Evolutionary conservation across 140 eudicot genomes (phyloP).

Genomic region (Erigeron philadelphicus): DNA sequence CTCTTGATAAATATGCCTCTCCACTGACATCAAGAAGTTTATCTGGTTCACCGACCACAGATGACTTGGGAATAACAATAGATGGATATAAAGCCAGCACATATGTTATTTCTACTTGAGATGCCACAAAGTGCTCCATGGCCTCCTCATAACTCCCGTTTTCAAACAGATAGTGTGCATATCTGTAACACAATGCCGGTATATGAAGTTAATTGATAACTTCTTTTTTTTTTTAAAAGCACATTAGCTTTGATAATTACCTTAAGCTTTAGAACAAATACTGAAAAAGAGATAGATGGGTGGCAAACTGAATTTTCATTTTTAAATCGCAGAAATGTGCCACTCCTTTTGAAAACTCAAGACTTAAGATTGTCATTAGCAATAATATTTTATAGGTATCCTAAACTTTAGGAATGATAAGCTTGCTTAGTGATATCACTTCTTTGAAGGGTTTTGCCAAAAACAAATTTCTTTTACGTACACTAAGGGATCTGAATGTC

Average conservation of each 20-base stretch:
- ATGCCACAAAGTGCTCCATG: constrained; percentile 91
- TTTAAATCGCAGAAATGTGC: too few relatives aligned
- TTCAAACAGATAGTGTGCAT: constrained; percentile 85
- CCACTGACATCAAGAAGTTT: constrained; percentile 59
- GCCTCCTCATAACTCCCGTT: constrained; percentile 98
- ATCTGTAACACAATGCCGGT: constrained; percentile 40
- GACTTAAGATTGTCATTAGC: too few relatives aligned
- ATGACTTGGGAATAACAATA: constrained; percentile 70
- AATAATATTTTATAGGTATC: too few relatives aligned
- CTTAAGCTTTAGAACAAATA: background rate
- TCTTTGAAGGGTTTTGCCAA: background rate
- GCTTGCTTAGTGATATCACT: background rate
- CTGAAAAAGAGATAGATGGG: too few relatives aligned
- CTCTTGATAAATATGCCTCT: constrained; percentile 68
- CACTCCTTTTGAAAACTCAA: too few relatives aligned
- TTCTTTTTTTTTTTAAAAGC: too few relatives aligned
- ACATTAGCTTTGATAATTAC: background rate
- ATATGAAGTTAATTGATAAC: too few relatives aligned
- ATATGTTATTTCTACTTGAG: constrained; percentile 91
- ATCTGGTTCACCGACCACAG: constrained; percentile 54
- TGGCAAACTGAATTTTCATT: too few relatives aligned
- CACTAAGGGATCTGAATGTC: background rate
- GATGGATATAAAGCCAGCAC: constrained; percentile 89
- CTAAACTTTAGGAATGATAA: too few relatives aligned
- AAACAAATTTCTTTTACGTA: background rate